Evolutionary conservation across 495 filamentous ascomycete genomes (phyloP).

Genomic region (Bathelium albidoporum): DNA sequence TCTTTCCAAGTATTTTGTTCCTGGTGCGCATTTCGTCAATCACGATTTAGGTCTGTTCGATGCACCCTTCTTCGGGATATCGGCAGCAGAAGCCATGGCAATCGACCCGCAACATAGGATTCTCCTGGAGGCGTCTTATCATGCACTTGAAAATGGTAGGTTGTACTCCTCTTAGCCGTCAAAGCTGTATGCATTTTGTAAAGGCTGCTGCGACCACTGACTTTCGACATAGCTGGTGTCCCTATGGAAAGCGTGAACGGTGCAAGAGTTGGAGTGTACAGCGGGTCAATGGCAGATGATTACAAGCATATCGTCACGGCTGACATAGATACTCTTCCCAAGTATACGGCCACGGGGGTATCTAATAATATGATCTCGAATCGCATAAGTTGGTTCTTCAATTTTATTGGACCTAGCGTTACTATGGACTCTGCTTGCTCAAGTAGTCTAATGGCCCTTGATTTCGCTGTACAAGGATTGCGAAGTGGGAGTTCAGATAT

Average conservation of each 20-base stretch:
- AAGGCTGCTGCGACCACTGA: not conserved
- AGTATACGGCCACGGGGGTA: conserved; percentile 2
- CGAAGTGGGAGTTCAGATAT: not conserved
- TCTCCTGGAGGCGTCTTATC: conserved; percentile 4
- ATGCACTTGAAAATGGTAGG: conserved; percentile 9
- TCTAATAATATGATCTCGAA: conserved; percentile 38
- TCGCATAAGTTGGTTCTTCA: conserved; percentile 40
- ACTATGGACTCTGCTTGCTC: conserved; percentile 47
- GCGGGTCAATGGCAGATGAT: not conserved
- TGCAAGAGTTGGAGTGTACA: not conserved
- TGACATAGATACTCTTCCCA: not conserved
- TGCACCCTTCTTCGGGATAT: conserved; percentile 10
- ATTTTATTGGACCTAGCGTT: conserved; percentile 39
- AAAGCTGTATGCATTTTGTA: not conserved
- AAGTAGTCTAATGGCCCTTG: conserved; percentile 12
- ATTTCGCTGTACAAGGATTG: not conserved
- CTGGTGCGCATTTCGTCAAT: not conserved
- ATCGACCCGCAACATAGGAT: conserved; percentile 12
- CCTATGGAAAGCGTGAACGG: not conserved
- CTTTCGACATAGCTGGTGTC: not conserved
- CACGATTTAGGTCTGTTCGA: conserved; percentile 6
- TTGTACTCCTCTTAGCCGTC: no score
- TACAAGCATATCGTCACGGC: no score
- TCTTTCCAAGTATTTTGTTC: not conserved
- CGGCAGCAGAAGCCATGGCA: conserved; percentile 1